Evolutionary conservation across 768 basidiomycete genomes (phyloP), one percentile per base, ranked within the genome.

Genomic region (Hemileccinum impolitum): DNA sequence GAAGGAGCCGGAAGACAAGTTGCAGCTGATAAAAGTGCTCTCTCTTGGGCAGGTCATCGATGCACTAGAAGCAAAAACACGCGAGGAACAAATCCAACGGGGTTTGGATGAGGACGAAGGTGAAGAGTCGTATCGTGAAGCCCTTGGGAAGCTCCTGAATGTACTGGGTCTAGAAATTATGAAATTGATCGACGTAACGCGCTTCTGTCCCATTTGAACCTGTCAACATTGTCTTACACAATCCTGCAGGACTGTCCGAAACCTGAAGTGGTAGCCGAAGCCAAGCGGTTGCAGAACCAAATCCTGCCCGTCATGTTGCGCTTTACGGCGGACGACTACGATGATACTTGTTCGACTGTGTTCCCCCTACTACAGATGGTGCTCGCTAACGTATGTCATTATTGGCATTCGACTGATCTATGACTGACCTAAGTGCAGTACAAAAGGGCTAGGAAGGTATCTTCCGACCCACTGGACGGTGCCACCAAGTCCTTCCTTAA

Each of bases 251-350:
- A 88, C 42, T 76, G 70, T 50, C 60, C 78, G 14, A 74, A 77
- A 32, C 81, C 84, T 52, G 77, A 77, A 12, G 65, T 90, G 34
- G 76, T 81, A 3, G 62, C 75, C 10, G 86, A 91, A 64, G 88
- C 89, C 1, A 75, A 76, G 9, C 68, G 66, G 23, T 71, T 89
- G 60, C 73, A 92, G 45, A 71, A 75, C 31, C 81, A 87, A 58
- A 70, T 85, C 37, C 76, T 94, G 15, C 91, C 94, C 2, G 75
- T 93, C 31, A 78, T 92, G 73, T 75, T 99, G 11, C 85, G 82
- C 14, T 94, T 97, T 72, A 75, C 98, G 72, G 86, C 85, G 9
- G 96, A 98, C 61, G 77, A 85, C 23, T 90, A 90, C 55, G 90
- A 94, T 53, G 94, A 95, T 59, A 94, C 91, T 6, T 85, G 85